Evolutionary conservation across 306 rosid genomes (phyloP).

Genomic region (Cicer chorassanicum): DNA sequence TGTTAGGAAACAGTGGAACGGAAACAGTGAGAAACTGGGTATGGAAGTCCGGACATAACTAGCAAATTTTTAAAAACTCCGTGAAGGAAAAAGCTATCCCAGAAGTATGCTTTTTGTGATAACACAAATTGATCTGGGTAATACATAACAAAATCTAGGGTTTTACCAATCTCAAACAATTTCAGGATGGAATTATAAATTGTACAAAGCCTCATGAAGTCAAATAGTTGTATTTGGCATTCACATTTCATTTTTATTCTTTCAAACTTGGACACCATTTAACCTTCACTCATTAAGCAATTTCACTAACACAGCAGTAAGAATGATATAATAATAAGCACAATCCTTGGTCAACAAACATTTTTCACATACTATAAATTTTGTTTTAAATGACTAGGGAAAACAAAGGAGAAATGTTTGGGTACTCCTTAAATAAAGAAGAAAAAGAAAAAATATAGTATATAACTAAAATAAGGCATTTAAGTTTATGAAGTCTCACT

Average conservation of each 20-base stretch:
- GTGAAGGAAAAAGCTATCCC: slow-evolving; percentile 18
- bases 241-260: slow-evolving; percentile 27
- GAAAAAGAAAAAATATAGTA: neutral
- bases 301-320: slow-evolving; percentile 23
- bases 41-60: neutral
- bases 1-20: slow-evolving; percentile 46
- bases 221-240: slow-evolving; percentile 15
- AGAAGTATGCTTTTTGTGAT: neutral
- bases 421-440: slow-evolving; percentile 26
- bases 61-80: slow-evolving; percentile 30
- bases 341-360: slow-evolving; percentile 30
- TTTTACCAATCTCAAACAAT: slow-evolving; percentile 28
- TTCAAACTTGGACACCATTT: slow-evolving; percentile 29
- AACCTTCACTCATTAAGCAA: slow-evolving; percentile 3
- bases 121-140: slow-evolving; percentile 12
- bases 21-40: slow-evolving; percentile 7
- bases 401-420: slow-evolving; percentile 2
- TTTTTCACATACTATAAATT: neutral
- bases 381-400: slow-evolving; percentile 4
- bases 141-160: neutral
- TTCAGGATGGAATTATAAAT: slow-evolving; percentile 3
- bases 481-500: slow-evolving; percentile 56
- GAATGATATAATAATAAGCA: slow-evolving; percentile 2
- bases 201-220: neutral
- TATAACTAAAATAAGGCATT: slow-evolving; percentile 26